phyloP scores from a whole-genome alignment of 2,329 filamentous ascomycete species.

The Aureobasidium sp. region DNA sequence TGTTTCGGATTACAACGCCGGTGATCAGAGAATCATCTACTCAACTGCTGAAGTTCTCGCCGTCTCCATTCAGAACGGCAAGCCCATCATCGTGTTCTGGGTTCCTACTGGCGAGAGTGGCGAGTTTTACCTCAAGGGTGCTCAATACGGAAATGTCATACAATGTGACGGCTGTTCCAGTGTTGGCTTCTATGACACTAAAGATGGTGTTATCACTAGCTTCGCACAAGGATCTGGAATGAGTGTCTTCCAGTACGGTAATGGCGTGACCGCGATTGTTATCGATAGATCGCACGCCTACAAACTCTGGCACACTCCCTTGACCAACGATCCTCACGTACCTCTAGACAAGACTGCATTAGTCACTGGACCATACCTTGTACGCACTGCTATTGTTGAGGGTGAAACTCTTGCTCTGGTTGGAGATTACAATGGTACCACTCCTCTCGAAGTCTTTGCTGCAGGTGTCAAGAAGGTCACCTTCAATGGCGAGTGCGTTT shows the following conservation, averaged over 20 bases:
- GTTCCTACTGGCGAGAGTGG: slow-evolving; percentile 25
- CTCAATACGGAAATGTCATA: slow-evolving; percentile 21
- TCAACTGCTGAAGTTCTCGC: slow-evolving; percentile 63
- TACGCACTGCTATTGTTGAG: slow-evolving; percentile 41
- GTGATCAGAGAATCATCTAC: slow-evolving; percentile 57
- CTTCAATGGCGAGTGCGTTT: no score
- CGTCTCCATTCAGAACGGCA: slow-evolving; percentile 40
- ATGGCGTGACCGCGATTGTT: slow-evolving; percentile 57
- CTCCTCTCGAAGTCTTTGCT: slow-evolving; percentile 43
- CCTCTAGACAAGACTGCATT: slow-evolving; percentile 51
- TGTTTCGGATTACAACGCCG: slow-evolving; percentile 66
- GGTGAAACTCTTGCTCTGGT: slow-evolving; percentile 35
- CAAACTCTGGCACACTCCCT: slow-evolving; percentile 61
- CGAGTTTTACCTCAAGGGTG: no score
- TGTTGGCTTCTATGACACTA: slow-evolving; percentile 18
- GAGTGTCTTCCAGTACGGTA: slow-evolving; percentile 53
- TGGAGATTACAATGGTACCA: slow-evolving; percentile 43
- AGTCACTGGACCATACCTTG: slow-evolving; percentile 46
- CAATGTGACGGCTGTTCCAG: slow-evolving; percentile 21
- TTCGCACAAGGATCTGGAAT: slow-evolving; percentile 20
- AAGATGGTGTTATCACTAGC: neutral
- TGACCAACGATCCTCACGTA: slow-evolving; percentile 51
- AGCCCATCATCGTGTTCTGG: slow-evolving; percentile 25
- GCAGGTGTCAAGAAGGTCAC: slow-evolving; percentile 38
- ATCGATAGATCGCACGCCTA: slow-evolving; percentile 61